A percentile compares a stretch with the other conserved stretches of the same genome.
These are phyloP conservation scores for Cornus kousa DNA, from an alignment of 148 eudicot species.

Conservation along the genomic window DNA sequence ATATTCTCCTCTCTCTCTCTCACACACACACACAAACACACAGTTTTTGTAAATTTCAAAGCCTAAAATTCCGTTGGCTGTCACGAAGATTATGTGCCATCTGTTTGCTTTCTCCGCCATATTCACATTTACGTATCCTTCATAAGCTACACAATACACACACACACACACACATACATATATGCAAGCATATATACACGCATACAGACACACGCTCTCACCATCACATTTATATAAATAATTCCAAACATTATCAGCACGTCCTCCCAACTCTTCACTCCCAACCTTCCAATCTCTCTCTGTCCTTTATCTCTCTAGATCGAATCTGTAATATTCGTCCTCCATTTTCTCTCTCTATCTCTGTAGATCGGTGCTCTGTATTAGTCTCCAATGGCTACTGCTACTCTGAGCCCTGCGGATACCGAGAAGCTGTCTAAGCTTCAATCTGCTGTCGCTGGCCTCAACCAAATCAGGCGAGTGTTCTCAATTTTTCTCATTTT, in stretches of 20 bases:
- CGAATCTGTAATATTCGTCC: not conserved
- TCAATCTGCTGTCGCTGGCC: slow-evolving; percentile 51
- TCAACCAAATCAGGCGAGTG: slow-evolving; percentile 62
- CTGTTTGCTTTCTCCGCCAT: not conserved
- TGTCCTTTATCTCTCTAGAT: not conserved
- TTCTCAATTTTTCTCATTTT: not conserved
- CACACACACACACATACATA: too few relatives aligned
- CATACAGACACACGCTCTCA: too few relatives aligned
- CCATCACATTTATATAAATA: too few relatives aligned
- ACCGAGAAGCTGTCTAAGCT: slow-evolving; percentile 65
- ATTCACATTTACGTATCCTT: not conserved
- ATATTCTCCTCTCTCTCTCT: not conserved
- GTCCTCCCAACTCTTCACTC: not conserved
- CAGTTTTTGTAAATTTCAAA: not conserved
- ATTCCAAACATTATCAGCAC: not conserved
- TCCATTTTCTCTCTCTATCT: not conserved
- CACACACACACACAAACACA: too few relatives aligned
- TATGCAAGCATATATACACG: too few relatives aligned
- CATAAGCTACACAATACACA: too few relatives aligned
- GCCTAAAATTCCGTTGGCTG: not conserved
- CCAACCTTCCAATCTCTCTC: not conserved
- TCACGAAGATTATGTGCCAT: not conserved
- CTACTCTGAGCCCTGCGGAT: slow-evolving; percentile 43
- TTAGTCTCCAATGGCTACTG: slow-evolving; percentile 45
- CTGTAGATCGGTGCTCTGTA: slow-evolving; percentile 19